These are phyloP conservation scores for Pezicula neosporulosa DNA, from an alignment of 2,329 filamentous ascomycete genomes.

Conservation along the genomic window DNA sequence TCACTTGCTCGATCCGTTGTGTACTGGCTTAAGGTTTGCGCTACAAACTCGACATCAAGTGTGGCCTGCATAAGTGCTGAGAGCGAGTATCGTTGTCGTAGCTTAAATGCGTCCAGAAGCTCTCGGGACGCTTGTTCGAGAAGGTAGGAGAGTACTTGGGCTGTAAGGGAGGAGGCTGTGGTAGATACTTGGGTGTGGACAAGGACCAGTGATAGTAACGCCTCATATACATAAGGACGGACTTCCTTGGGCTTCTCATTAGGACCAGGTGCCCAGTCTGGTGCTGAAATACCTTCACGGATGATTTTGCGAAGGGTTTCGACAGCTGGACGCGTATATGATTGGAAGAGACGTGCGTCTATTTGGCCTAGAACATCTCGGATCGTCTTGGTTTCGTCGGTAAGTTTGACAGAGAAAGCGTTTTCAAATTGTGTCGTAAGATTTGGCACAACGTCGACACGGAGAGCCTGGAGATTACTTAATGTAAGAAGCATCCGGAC, in stretches of 20 bases:
- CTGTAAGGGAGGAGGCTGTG: slow-evolving; percentile 71
- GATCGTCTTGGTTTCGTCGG: slow-evolving; percentile 89
- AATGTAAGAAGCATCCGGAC: slow-evolving; percentile 91
- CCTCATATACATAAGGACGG: slow-evolving; percentile 84
- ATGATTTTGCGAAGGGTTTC: slow-evolving; percentile 68
- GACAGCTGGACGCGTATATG: slow-evolving; percentile 79
- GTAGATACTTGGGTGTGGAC: slow-evolving; percentile 89
- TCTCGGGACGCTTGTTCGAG: slow-evolving; percentile 77
- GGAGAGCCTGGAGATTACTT: slow-evolving; percentile 83
- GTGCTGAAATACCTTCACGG: slow-evolving; percentile 64
- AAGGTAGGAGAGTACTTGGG: slow-evolving; percentile 79
- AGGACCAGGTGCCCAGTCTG: slow-evolving; percentile 65
- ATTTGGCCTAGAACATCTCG: slow-evolving; percentile 88
- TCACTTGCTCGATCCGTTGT: slow-evolving; percentile 79
- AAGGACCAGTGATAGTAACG: slow-evolving; percentile 79
- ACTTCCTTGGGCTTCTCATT: slow-evolving; percentile 66
- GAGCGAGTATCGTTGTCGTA: slow-evolving; percentile 66
- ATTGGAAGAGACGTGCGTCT: slow-evolving; percentile 84
- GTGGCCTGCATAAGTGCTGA: slow-evolving; percentile 93
- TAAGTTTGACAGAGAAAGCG: slow-evolving; percentile 88
- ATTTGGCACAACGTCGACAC: slow-evolving; percentile 76
- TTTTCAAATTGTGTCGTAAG: slow-evolving; percentile 93
- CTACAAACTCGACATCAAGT: slow-evolving; percentile 93
- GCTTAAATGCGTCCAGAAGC: slow-evolving; percentile 76
- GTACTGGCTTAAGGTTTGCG: slow-evolving; percentile 88